These are phyloP conservation scores for Colletotrichum somersetense DNA, from an alignment of 2,329 filamentous ascomycete species.

Conservation along the genomic window DNA sequence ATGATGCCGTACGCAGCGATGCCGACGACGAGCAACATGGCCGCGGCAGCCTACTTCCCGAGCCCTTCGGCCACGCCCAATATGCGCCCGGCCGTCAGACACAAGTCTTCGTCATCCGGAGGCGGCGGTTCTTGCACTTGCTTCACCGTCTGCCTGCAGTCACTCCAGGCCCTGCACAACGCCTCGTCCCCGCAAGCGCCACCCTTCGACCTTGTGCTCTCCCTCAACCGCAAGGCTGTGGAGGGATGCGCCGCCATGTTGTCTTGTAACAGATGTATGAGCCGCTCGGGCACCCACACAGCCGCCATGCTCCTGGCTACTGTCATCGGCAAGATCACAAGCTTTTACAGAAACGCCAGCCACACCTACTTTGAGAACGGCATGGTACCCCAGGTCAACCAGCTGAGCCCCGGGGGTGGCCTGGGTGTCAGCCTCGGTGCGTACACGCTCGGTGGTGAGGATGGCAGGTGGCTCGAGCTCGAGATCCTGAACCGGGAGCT, in stretches of 20 bases:
- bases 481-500: conserved; percentile 63
- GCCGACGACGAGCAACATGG: conserved; percentile 52
- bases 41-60: conserved; percentile 53
- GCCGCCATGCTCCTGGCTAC: conserved; percentile 64
- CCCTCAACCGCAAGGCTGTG: conserved; percentile 61
- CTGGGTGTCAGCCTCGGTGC: conserved; percentile 58
- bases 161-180: conserved; percentile 62
- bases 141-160: conserved; percentile 61
- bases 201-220: conserved; percentile 60
- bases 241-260: conserved; percentile 63
- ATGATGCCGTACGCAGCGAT: conserved; percentile 52
- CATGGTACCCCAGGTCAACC: conserved; percentile 39
- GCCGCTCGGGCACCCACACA: conserved; percentile 57
- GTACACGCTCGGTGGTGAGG: conserved; percentile 60
- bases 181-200: conserved; percentile 54
- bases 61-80: conserved; percentile 56
- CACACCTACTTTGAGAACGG: conserved; percentile 55
- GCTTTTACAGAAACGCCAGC: conserved; percentile 59
- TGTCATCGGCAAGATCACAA: conserved; percentile 61
- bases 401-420: conserved; percentile 41
- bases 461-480: conserved; percentile 61
- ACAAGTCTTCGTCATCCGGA: conserved; percentile 42
- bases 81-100: conserved; percentile 47
- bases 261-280: conserved; percentile 59
- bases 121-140: conserved; percentile 57